These are phyloP conservation scores for Musa schizocarpa DNA, from an alignment of 176 grass and related monocot species.

Conservation along the genomic window DNA sequence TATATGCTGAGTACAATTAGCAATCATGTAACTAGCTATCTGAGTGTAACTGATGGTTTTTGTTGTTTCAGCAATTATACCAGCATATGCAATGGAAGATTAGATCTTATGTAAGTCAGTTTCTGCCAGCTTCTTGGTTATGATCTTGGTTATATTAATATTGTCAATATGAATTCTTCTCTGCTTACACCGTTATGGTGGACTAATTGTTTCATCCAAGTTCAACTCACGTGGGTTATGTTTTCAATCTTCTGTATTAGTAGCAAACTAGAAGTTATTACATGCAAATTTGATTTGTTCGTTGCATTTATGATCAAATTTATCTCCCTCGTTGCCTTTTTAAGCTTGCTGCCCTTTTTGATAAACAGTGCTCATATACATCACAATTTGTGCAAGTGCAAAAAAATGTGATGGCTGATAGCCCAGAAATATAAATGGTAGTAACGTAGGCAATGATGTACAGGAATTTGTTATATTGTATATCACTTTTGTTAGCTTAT, in stretches of 20 bases:
- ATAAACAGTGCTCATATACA: background rate
- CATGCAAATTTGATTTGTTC: background rate
- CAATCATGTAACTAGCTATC: background rate
- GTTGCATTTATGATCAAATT: background rate
- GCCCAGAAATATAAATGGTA: background rate
- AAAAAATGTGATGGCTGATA: background rate
- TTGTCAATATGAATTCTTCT: background rate
- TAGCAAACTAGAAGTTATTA: background rate
- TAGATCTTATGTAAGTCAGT: constrained; percentile 67
- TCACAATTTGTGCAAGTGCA: background rate
- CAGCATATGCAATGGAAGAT: constrained; percentile 86
- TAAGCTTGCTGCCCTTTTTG: background rate
- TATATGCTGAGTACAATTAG: background rate
- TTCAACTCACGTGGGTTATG: background rate
- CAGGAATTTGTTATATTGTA: too few species aligned
- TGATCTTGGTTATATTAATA: background rate
- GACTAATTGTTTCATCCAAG: background rate
- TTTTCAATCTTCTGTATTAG: background rate
- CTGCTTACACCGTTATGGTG: background rate
- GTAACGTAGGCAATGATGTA: background rate
- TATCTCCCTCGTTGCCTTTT: background rate
- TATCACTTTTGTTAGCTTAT: too few species aligned
- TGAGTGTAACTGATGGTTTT: constrained; percentile 16
- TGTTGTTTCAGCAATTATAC: constrained; percentile 60
- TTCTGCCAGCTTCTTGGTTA: constrained; percentile 3